Evolutionary conservation across 2,329 filamentous ascomycete species (phyloP).

Genomic region (Chaetomiaceae sp.): DNA sequence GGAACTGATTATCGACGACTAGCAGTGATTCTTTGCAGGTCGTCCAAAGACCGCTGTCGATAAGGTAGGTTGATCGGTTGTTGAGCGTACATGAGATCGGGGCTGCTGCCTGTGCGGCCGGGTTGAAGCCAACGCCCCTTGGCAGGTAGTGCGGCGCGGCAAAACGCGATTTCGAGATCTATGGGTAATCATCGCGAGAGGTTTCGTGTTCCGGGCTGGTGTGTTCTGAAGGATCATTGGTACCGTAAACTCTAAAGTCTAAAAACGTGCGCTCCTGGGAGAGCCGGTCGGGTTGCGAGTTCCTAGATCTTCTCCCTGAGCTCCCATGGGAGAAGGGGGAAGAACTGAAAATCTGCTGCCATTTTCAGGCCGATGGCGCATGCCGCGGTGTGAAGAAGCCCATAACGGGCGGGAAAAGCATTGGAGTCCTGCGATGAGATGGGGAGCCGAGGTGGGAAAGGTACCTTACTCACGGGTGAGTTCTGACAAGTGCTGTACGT

Average conservation of each 20-base stretch:
- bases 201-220: background rate
- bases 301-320: background rate
- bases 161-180: background rate
- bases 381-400: too few species aligned
- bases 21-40: background rate
- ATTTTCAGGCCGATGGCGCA: too few species aligned
- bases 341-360: background rate
- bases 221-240: background rate
- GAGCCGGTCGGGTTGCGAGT: background rate
- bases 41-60: slow-evolving; percentile 1
- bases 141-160: background rate
- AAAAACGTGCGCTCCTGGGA: slow-evolving; percentile 1
- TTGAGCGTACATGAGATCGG: background rate
- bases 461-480: too few species aligned
- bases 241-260: background rate
- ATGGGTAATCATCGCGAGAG: background rate
- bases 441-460: too few species aligned
- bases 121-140: background rate
- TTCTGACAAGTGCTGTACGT: too few species aligned
- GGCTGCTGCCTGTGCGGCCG: background rate
- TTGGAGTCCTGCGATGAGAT: too few species aligned
- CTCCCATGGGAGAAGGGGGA: background rate
- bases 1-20: background rate
- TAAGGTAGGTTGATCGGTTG: background rate
- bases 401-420: too few species aligned